Conservation (phyloP, 495 filamentous ascomycete species). For the Trichoderma erinaceum region DNA sequence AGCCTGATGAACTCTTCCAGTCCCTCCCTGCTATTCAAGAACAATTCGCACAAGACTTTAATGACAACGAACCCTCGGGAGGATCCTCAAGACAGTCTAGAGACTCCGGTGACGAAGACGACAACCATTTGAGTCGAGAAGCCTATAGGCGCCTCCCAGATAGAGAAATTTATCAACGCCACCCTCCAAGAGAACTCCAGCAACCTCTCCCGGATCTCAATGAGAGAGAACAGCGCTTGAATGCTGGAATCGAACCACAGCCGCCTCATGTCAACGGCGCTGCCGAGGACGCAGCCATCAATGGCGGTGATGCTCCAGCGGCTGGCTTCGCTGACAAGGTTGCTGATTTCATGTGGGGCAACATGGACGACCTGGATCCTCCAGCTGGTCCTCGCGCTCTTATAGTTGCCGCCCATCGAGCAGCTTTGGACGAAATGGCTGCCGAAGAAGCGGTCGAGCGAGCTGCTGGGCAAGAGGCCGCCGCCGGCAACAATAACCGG, state of each 20-base stretch:
- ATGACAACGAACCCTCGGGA: not conserved
- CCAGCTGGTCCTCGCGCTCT: not conserved
- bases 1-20: not conserved
- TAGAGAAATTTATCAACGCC: not conserved
- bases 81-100: not conserved
- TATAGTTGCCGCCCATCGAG: constrained; percentile 19
- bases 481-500: constrained; percentile 13
- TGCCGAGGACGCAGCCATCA: not conserved
- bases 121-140: not conserved
- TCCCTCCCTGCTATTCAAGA: not conserved
- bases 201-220: not conserved
- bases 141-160: not conserved
- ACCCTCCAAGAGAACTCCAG: not conserved
- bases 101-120: not conserved
- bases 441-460: not conserved
- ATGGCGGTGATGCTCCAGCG: constrained; percentile 9
- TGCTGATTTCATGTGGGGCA: constrained; percentile 46
- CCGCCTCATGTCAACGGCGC: not conserved
- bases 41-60: not conserved
- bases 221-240: not conserved
- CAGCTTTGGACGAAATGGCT: not conserved
- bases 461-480: constrained; percentile 18
- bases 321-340: constrained; percentile 32
- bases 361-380: constrained; percentile 21
- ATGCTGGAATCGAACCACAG: not conserved